Percentiles rank a stretch among this genome's conserved stretches.
Evolutionary conservation across 129 eudicot genomes (phyloP).

Genomic region (Dittrichia graveolens): DNA sequence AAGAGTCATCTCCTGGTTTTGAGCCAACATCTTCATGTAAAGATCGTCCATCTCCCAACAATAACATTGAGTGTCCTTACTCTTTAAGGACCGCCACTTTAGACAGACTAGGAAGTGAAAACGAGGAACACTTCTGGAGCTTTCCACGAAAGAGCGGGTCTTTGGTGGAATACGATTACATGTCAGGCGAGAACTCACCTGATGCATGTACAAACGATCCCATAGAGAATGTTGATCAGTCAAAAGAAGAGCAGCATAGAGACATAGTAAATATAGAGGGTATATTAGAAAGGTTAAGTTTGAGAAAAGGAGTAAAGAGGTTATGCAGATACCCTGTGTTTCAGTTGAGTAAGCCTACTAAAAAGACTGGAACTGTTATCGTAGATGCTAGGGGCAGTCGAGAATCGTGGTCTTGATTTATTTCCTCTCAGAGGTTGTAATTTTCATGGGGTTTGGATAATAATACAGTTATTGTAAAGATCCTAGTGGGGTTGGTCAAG

Average conservation of each 20-base stretch:
- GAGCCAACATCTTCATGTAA: slow-evolving; percentile 21
- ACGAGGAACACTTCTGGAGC: slow-evolving; percentile 49
- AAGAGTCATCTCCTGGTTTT: slow-evolving; percentile 37
- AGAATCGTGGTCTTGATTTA: slow-evolving; percentile 27
- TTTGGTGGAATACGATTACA: slow-evolving; percentile 20
- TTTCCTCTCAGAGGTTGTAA: slow-evolving; percentile 3
- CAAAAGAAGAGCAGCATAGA: slow-evolving; percentile 31
- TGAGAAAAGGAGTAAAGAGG: slow-evolving; percentile 58
- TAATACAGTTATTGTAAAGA: neutral
- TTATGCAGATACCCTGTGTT: slow-evolving; percentile 65
- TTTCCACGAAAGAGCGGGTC: slow-evolving; percentile 50
- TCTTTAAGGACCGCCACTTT: slow-evolving; percentile 31
- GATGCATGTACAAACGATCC: slow-evolving; percentile 14
- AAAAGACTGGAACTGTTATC: slow-evolving; percentile 24
- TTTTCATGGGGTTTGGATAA: neutral
- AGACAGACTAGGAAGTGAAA: slow-evolving; percentile 49
- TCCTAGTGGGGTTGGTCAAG: neutral
- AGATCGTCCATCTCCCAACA: slow-evolving; percentile 20
- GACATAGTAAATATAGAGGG: slow-evolving; percentile 47
- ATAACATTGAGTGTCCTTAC: slow-evolving; percentile 10
- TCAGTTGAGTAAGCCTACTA: slow-evolving; percentile 53
- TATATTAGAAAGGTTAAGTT: slow-evolving; percentile 42
- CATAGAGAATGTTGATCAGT: neutral
- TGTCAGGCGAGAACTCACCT: slow-evolving; percentile 33
- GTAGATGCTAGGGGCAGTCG: slow-evolving; percentile 10